Evolutionary conservation across 768 basidiomycete genomes (phyloP), one percentile per base, ranked within the genome.

Genomic region (Lentinula boryana): DNA sequence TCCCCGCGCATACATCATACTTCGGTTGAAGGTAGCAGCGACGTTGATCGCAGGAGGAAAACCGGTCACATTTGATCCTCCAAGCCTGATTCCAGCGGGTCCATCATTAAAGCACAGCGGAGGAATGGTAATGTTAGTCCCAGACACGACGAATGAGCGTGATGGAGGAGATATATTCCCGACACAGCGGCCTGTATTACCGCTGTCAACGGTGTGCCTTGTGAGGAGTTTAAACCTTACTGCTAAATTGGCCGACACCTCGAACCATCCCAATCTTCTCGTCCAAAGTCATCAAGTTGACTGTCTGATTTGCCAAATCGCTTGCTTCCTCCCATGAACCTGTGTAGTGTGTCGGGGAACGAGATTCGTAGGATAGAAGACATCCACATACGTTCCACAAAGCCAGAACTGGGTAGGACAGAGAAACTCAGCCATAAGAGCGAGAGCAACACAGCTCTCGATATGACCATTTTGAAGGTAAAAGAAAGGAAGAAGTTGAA

Each of bases 1-100:
- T 4, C 85, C 88, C 50, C 88, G 76, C 38, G 78, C 76, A 54
- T 83, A 79, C 76, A 89, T 88, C 8, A 90, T 71, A 36, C 85
- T 76, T 32, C 81, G 76, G 68, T 88, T 83, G 67, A 82, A 84
- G 9, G 80, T 80, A 8, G 78, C 71, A 2, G 80, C 80, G 8
- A 72, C 66, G 46, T 80, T 85, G 66, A 88, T 80, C 0, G 82
- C 86, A 1, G 88, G 74, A 0, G 89, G 88, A 51, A 78, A 81
- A 0, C 79, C 80, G 16, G 80, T 81, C 1, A 80, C 78, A 27
- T 75, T 76, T 4, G 55, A 40, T 63, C 76, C 77, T 36, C 69
- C 62, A n/a, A 64, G 55, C 21, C 63, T 49, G 23, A 65, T 15
- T 1, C 80, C 80, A 13, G 80, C 79, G 0, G 80, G 80, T 5